Base-by-base conservation (phyloP, 2,329 filamentous ascomycete species). In the Mycosphaerella arachidis region DNA sequence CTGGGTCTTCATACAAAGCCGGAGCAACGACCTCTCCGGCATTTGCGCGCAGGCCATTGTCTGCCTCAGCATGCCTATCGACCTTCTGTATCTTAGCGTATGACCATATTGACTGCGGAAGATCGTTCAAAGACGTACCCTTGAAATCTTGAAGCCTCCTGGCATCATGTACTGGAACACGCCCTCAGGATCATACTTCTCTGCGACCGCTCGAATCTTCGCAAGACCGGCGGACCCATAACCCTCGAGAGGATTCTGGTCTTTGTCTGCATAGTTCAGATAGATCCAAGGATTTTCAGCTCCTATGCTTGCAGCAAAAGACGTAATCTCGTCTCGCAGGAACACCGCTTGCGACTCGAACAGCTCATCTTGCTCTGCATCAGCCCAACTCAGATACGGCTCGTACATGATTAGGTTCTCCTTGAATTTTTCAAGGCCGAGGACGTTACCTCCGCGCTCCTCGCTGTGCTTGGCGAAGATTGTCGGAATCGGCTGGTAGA, bases 371-470 rank as follows among this genome's bases (percentile, higher is more conserved):
- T 60, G 48, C 35, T 57, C 48, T n/a, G 43, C 31, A 27, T 33
- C 55, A 7, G 51, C n/a, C 59, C 59, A 62, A 50, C 58, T 59
- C 10, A 58, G 48, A 27, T 62, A 62, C 10, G 59, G 52, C 27
- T 62, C 56, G 16, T 53, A 62, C 50, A 62, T 20, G 20, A 62
- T 54, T 10, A 58, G 48, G 9, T 65, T 66, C 2, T 63, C 56
- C 18, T 73, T 63, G 1, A 54, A 57, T 73, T 75, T 77, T 59
- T 69, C 62, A 3, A 77, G 68, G 6, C 74, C 75, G 0, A 76
- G 65, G 0, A 73, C 65, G 56, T 76, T 76, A 6, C 60, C 60
- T 9, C 60, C 60, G 6, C 58, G 52, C 4, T 51, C 40, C 16
- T 53, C 30, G 24, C 56, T 48, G 33, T 53, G 59, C 48, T 57